Percentiles rank a stretch among this genome's conserved stretches.
These are phyloP conservation scores for Didymella arachidicola DNA, from an alignment of 2,329 filamentous ascomycete genomes.

Conservation along the genomic window DNA sequence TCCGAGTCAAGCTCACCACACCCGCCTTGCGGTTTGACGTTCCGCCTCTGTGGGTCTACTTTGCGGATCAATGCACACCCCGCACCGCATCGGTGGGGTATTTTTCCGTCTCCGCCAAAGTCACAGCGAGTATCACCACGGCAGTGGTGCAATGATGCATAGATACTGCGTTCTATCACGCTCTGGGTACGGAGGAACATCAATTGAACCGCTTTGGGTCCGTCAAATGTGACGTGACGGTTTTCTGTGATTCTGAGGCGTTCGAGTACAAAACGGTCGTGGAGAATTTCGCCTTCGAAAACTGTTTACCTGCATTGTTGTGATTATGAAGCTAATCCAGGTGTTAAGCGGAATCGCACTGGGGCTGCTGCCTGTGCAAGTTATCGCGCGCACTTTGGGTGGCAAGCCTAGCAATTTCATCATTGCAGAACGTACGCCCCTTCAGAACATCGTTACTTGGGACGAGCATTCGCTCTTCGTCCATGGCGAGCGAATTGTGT, in stretches of 20 bases:
- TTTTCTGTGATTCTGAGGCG: background rate
- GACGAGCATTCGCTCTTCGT: conserved; percentile 75
- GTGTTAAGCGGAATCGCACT: conserved; percentile 7
- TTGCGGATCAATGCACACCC: conserved; percentile 12
- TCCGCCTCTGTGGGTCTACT: conserved; percentile 5
- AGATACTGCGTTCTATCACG: background rate
- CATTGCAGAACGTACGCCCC: conserved; percentile 55
- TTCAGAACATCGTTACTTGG: conserved; percentile 70
- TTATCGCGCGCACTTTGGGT: conserved; percentile 53
- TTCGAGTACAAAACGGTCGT: conserved; percentile 3
- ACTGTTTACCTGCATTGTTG: background rate
- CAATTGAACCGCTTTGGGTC: conserved; percentile 9
- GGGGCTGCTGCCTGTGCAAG: conserved; percentile 8
- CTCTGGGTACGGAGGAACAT: conserved; percentile 6
- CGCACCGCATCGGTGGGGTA: conserved; percentile 22
- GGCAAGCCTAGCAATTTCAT: conserved; percentile 59
- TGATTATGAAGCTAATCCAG: conserved; percentile 13
- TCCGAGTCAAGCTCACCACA: conserved; percentile 6
- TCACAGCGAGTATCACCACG: background rate
- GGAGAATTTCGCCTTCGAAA: background rate
- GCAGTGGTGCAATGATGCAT: conserved; percentile 1
- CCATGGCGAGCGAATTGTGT: conserved; percentile 70
- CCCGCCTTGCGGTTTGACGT: conserved; percentile 7
- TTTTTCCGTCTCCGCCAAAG: conserved; percentile 23
- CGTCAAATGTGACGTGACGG: background rate